A percentile compares a stretch with the other conserved stretches of the same genome.
These are phyloP conservation scores for Chlorella sp. DNA, from an alignment of 139 green algal genomes.

Conservation along the genomic window DNA sequence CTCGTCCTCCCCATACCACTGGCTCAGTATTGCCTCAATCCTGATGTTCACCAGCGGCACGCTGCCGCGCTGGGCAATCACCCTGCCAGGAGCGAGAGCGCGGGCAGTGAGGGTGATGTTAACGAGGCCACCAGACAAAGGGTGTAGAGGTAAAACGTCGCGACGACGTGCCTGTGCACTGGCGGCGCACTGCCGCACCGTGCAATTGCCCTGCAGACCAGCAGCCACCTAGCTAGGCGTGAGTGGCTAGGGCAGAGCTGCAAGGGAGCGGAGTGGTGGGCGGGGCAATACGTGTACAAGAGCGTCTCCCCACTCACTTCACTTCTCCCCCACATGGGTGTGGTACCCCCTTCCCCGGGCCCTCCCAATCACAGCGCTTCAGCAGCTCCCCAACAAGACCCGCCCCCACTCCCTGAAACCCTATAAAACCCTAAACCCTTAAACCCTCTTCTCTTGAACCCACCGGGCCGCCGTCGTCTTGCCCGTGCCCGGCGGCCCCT, in stretches of 20 bases:
- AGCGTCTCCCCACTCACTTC: too few species aligned
- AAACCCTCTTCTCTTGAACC: too few species aligned
- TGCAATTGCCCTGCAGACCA: neutral
- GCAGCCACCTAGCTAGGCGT: neutral
- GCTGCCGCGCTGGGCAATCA: constrained; percentile 49
- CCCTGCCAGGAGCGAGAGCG: neutral
- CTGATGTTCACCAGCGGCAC: constrained; percentile 92
- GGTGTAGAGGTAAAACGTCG: too few species aligned
- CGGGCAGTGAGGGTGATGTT: neutral
- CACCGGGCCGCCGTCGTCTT: constrained; percentile 84
- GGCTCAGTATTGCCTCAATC: constrained; percentile 81
- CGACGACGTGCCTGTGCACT: too few species aligned
- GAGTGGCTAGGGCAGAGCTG: neutral
- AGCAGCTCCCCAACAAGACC: too few species aligned
- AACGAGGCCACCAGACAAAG: neutral
- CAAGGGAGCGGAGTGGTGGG: neutral
- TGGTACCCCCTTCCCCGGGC: too few species aligned
- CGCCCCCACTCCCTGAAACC: too few species aligned
- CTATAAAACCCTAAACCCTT: too few species aligned
- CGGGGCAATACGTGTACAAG: neutral
- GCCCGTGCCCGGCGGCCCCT: constrained; percentile 84
- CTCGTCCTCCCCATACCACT: constrained; percentile 89
- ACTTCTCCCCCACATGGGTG: neutral
- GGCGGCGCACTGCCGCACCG: constrained; percentile 74
- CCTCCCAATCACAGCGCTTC: too few species aligned